Percentiles rank a stretch among this genome's conserved stretches.
phyloP scores from a whole-genome alignment of 768 basidiomycete species.

The Imleria badia region DNA sequence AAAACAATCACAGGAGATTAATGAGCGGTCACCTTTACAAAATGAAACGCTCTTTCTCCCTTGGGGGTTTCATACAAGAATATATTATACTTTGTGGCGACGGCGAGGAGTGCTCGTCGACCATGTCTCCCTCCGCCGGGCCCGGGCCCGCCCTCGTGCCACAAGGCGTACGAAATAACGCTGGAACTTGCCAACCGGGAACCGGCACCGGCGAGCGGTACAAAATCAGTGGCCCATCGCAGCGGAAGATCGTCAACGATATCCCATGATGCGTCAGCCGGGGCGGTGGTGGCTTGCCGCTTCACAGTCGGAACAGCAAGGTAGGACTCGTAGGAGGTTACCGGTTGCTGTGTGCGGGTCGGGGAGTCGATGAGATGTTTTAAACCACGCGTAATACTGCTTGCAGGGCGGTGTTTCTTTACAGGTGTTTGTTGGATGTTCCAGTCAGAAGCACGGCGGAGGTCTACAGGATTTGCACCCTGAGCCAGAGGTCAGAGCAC shows the following conservation, averaged over 20 bases:
- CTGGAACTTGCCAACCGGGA: conserved; percentile 60
- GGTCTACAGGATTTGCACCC: conserved; percentile 61
- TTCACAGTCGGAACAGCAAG: conserved; percentile 30
- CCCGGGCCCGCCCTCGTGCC: conserved; percentile 54
- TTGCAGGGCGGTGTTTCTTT: conserved; percentile 50
- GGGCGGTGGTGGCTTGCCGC: conserved; percentile 28
- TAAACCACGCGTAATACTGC: conserved; percentile 61
- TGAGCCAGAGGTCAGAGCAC: conserved; percentile 25
- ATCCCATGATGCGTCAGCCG: conserved; percentile 65
- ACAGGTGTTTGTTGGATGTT: conserved; percentile 47
- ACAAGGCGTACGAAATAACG: conserved; percentile 67
- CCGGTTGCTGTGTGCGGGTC: conserved; percentile 26
- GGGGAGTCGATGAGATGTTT: conserved; percentile 53
- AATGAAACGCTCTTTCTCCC: conserved; percentile 80
- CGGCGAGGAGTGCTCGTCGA: conserved; percentile 59
- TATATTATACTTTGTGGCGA: conserved; percentile 73
- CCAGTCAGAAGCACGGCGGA: conserved; percentile 52
- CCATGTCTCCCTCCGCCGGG: conserved; percentile 45
- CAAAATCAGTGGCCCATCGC: conserved; percentile 86
- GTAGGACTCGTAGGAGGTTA: conserved; percentile 28
- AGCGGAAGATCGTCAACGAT: conserved; percentile 70
- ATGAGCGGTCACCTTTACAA: conserved; percentile 56
- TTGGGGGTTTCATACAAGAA: conserved; percentile 79
- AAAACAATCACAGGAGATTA: not conserved
- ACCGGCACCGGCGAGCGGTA: conserved; percentile 67